Conservation (phyloP, 2,329 filamentous ascomycete species). For the Phymatotrichopsis omnivora region DNA sequence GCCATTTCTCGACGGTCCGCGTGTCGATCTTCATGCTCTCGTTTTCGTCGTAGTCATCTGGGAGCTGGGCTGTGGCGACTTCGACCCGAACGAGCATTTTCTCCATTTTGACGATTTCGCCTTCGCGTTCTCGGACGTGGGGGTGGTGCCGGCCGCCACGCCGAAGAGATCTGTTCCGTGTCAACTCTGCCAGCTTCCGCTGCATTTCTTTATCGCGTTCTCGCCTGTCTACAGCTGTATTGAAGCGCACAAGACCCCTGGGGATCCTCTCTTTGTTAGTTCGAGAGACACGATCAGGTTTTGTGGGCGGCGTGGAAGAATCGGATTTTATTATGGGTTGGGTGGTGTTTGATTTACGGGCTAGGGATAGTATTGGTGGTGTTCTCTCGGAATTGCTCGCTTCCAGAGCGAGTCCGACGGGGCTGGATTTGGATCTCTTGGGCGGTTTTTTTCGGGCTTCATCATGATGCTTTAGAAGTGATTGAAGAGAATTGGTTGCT, state of each 20-base stretch:
- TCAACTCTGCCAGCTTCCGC: conserved; percentile 33
- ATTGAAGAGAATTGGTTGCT: conserved; percentile 31
- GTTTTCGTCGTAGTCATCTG: conserved; percentile 54
- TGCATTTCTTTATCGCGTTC: conserved; percentile 37
- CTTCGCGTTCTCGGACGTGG: conserved; percentile 38
- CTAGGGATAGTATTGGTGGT: conserved; percentile 17
- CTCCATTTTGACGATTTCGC: conserved; percentile 57
- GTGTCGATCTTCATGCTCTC: conserved; percentile 50
- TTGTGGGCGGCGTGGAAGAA: not conserved
- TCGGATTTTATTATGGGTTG: no score
- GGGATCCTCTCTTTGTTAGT: conserved; percentile 27
- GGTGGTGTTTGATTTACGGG: conserved; percentile 17
- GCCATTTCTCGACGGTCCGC: conserved; percentile 52
- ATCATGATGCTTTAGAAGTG: conserved; percentile 30
- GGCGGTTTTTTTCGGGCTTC: conserved; percentile 27
- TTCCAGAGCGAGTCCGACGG: conserved; percentile 20
- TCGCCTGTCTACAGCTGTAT: conserved; percentile 38
- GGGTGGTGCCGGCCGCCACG: conserved; percentile 17
- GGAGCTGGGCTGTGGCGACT: conserved; percentile 45
- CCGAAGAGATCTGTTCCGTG: conserved; percentile 33
- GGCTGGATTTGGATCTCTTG: conserved; percentile 22
- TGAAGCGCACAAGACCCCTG: conserved; percentile 38
- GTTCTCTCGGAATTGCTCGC: conserved; percentile 14
- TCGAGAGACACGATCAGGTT: conserved; percentile 5
- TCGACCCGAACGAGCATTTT: conserved; percentile 56